A percentile compares a stretch with the other conserved stretches of the same genome.
Conservation (phyloP, 768 basidiomycete species). For the Tulasnella sp. region DNA sequence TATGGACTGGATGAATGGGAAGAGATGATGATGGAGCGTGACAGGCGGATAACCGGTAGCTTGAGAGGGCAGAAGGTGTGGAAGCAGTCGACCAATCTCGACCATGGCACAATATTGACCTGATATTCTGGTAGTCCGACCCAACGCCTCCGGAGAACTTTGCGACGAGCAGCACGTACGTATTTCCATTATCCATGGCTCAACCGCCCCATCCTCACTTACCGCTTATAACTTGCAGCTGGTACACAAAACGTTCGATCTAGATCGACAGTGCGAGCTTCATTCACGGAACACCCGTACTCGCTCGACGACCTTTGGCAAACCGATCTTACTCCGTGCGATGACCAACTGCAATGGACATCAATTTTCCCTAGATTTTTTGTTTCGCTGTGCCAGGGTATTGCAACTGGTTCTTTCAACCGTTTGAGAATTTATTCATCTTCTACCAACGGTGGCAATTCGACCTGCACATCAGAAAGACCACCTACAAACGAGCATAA, state of each 20-base stretch:
- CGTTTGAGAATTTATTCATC: not conserved
- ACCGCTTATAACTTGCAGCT: not conserved
- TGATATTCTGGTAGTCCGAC: conserved; percentile 40
- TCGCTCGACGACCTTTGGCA: not conserved
- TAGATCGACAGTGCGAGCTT: not conserved
- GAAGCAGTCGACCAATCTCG: conserved; percentile 8
- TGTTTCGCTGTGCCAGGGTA: not conserved
- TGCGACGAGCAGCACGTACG: conserved; percentile 43
- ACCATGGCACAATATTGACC: not conserved
- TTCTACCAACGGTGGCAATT: conserved; percentile 1
- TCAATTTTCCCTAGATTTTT: not conserved
- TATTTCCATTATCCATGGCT: not conserved
- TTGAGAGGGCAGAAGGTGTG: conserved; percentile 75
- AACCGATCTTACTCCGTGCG: too few relatives aligned
- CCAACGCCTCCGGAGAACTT: conserved; percentile 58
- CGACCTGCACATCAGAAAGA: not conserved
- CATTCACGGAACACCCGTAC: too few relatives aligned
- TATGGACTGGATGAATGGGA: conserved; percentile 88
- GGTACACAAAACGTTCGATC: not conserved
- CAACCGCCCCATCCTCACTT: not conserved
- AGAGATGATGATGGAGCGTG: conserved; percentile 90
- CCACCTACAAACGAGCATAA: not conserved
- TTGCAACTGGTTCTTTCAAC: not conserved
- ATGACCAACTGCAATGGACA: not conserved
- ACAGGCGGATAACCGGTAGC: conserved; percentile 79